Base-by-base conservation (phyloP, 2,329 filamentous ascomycete genomes). In the Metarhizium album region DNA sequence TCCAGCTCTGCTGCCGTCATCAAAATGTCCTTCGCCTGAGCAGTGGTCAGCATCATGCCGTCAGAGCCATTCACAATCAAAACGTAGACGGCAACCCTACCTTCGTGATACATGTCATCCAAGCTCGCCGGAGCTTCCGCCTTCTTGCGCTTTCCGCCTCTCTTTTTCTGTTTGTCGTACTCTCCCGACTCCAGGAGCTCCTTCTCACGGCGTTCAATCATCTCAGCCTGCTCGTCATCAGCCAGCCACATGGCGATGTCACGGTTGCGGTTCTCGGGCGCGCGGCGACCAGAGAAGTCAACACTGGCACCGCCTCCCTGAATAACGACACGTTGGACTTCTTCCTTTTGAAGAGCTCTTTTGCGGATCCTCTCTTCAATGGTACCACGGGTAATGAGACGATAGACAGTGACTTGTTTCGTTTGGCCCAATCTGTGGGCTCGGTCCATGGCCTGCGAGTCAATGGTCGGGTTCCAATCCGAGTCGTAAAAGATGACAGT, bases 401-500 rank as follows among this genome's bases (percentile, higher is more conserved):
- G 88, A 69, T 97, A 98, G 11, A 98, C 93, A 0, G 90, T 96
- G 52, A 98, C 93, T 70, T 98, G 93, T 58, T 82, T 82, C 2
- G 91, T 97, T 69, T 98, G 91, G 47, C 93, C 93, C 35, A 98
- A 80, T 79, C 93, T 88, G 80, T 98, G 93, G 13, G 93, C 93
- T 67, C 93, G 87, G 69, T 98, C 93, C 93, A 97, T 97, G 69
- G 93, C 93, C 68, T 98, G 93, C 49, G 88, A 95, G 67, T 98
- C 93, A 62, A 97, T 97, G 3, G 93, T 97, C 0, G 93, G 93
- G 67, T 98, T 98, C 93, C 93, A 98, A 68, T 98, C 93, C 11
- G 89, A 95, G 66, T 98, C 93, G 76, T 98, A 98, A 74, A 98
- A 98, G 69, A 98, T 97, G 70, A 98, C 93, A 0, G 93, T 98